Base-by-base conservation (phyloP, 2,329 filamentous ascomycete genomes). In the Aspergillus cejpii region DNA sequence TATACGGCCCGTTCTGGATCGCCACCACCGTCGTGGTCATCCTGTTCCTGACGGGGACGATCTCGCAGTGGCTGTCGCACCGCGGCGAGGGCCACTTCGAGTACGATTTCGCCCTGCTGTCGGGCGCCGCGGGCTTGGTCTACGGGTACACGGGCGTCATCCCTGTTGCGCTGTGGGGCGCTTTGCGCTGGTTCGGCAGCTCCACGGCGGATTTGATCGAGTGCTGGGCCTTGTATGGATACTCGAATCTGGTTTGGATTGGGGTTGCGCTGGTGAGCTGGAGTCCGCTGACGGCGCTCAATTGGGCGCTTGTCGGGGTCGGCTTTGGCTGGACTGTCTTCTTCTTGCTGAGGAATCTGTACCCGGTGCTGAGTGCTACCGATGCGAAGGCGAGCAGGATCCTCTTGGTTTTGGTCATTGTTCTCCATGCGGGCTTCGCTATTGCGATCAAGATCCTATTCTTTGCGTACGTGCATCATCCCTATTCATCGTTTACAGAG, bases 1-100 rank as follows among this genome's bases (percentile, higher is more conserved):
- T 98, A 26, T 98, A 98, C 74, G 91, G 91, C 1, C 92, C 92
- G 1, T 89, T 97, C 64, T 98, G 92, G 92, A 97, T 98, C 70
- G 92, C 92, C 7, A 97, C 92, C 0, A 97, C 92, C 0, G 92
- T 98, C 7, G 84, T 98, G 10, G 79, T 98, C 52, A 97, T 98
- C 48, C 72, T 98, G 24, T 98, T 98, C 70, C 67, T 98, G 36
- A 92, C 91, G 1, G 92, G 92, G 10, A 97, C 92, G 0, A 95
- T 98, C 53, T 94, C 84, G 63, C 85, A 92, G 68, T 97, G 94
- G 67, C 72, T 96, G 39, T 80, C 85, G 20, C 77, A 77, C 19
- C 79, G 78, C 34, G 78, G 80, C 43, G 77, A 77, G 39, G 71
- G 79, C 17, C 81, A 85, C 46, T 96, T 96, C 66, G 82, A 83